phyloP scores from a whole-genome alignment of 768 basidiomycete genomes.

The Chalciporus piperatus region DNA sequence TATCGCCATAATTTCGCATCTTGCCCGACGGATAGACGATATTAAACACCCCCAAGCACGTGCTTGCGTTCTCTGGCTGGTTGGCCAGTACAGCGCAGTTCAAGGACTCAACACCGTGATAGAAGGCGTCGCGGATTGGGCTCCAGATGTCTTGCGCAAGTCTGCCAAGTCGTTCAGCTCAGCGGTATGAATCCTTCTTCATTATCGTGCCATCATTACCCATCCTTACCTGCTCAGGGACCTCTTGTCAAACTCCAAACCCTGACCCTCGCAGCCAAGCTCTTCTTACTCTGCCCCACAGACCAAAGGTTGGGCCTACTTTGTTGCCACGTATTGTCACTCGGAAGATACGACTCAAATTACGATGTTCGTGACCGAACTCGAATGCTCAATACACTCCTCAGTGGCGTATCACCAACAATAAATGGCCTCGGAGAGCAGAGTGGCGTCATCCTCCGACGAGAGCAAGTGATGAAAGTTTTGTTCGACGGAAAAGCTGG shows the following conservation, averaged over 20 bases:
- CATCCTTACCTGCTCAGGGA: constrained; percentile 37
- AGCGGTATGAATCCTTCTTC: constrained; percentile 49
- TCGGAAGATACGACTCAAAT: constrained; percentile 84
- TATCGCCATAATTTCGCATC: constrained; percentile 67
- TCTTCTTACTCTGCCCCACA: constrained; percentile 65
- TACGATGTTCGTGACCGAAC: constrained; percentile 92
- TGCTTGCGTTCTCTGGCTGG: constrained; percentile 90
- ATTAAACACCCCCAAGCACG: constrained; percentile 78
- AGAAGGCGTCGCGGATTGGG: constrained; percentile 71
- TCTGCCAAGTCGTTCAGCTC: constrained; percentile 65
- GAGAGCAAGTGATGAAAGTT: constrained; percentile 79
- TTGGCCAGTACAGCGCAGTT: constrained; percentile 76
- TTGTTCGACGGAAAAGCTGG: constrained; percentile 73
- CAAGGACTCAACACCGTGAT: constrained; percentile 35
- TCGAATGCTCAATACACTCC: constrained; percentile 71
- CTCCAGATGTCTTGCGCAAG: constrained; percentile 86
- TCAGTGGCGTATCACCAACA: constrained; percentile 51
- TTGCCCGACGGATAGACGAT: constrained; percentile 75
- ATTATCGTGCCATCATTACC: neutral
- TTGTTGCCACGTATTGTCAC: constrained; percentile 69
- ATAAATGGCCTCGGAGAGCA: constrained; percentile 43
- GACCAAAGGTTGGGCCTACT: constrained; percentile 52
- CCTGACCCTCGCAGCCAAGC: constrained; percentile 82
- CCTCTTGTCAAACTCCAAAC: constrained; percentile 77
- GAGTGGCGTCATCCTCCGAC: constrained; percentile 73